phyloP scores from a whole-genome alignment of 345 rosid genomes.

The Litchi chinensis region DNA sequence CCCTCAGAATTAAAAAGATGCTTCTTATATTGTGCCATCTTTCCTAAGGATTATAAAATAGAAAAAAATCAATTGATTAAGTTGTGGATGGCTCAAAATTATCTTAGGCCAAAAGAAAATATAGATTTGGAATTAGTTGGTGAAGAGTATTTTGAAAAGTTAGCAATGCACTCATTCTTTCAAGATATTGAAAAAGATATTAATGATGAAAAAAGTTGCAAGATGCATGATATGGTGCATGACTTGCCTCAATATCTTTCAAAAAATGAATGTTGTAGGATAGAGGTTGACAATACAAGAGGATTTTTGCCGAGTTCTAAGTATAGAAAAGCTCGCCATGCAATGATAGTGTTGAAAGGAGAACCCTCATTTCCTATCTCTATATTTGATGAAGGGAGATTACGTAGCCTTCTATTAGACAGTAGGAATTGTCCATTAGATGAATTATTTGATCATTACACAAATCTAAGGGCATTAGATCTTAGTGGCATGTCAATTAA shows the following conservation, averaged over 20 bases:
- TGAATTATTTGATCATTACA: not conserved
- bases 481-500: not conserved
- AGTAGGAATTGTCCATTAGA: too few relatives aligned
- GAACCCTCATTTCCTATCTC: not conserved
- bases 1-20: not conserved
- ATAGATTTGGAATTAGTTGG: too few relatives aligned
- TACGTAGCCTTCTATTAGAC: not conserved
- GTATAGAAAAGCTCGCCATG: too few relatives aligned
- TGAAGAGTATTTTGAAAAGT: too few relatives aligned
- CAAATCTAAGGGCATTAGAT: not conserved
- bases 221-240: too few relatives aligned
- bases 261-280: not conserved
- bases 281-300: too few relatives aligned
- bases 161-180: too few relatives aligned
- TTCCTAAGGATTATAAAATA: not conserved
- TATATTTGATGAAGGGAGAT: not conserved
- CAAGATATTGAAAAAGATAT: too few relatives aligned
- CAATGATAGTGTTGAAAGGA: too few relatives aligned
- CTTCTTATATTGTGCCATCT: constrained; percentile 1
- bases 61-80: not conserved
- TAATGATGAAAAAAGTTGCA: too few relatives aligned
- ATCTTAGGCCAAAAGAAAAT: not conserved
- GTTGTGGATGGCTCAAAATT: not conserved
- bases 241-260: not conserved
- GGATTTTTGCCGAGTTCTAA: too few relatives aligned